Base-by-base conservation (phyloP, 2,329 filamentous ascomycete genomes). In the Plenodomus lindquistii region DNA sequence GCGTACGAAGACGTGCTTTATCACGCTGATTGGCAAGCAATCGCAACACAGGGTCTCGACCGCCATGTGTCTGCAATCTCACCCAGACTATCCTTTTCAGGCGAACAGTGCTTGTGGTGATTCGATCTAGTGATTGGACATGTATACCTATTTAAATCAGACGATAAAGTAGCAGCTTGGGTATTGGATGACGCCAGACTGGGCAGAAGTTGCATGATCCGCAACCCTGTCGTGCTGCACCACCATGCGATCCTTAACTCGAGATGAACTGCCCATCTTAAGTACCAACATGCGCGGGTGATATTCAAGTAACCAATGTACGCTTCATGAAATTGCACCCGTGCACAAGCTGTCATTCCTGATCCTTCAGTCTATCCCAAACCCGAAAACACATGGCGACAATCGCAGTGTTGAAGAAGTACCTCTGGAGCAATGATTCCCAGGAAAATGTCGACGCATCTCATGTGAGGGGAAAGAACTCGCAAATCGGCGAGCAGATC, bases 401-500 rank as follows among this genome's bases (percentile, higher is more conserved):
- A 7, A 7, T 15, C 15, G 13, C 34, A 7, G 13, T 36, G 15
- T n/a, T 36, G 34, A 36, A 36, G 34, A 36, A 36, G 34, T 18
- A n/a, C 15, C 17, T 36, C 34, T 36, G 34, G 34, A 15, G 34
- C 34, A 36, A 36, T 18, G 34, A 36, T 36, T 36, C 34, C 34
- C 6, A 6, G 15, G 34, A 36, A 15, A 36, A 36, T 36, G 17
- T 36, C 15, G 34, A 36, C 15, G 17, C 17, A 5, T 36, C 34
- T 5, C 6, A 5, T 18, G 34, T 36, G 15, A 36, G n/a, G 17
- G 34, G n/a, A n/a, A n/a, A 18, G 17, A 36, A 36, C n/a, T 6
- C 15, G 5, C 34, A 36, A 15, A 62, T 67, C 40, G 59, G 62
- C 2, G 64, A 66, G 7, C 52, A 66, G 20, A 54, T 65, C 17